These are phyloP conservation scores for Linaria vulgaris DNA, from an alignment of 257 asterid species.

Conservation along the genomic window DNA sequence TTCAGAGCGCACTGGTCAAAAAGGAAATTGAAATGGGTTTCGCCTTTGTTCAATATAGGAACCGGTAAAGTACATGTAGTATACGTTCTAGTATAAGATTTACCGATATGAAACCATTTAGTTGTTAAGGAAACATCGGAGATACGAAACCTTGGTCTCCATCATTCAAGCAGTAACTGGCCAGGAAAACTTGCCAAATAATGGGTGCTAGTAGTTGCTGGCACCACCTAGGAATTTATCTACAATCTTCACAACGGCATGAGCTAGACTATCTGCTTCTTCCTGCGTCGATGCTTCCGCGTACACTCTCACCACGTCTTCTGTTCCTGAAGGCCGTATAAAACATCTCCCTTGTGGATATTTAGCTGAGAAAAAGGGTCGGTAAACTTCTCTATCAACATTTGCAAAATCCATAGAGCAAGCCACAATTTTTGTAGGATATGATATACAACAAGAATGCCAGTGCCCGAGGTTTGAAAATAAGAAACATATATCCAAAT, in stretches of 20 bases:
- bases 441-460: no score
- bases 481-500: no score
- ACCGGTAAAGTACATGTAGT: no score
- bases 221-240: slow-evolving; percentile 56
- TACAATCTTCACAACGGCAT: slow-evolving; percentile 63
- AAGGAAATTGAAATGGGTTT: no score
- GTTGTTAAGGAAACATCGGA: no score
- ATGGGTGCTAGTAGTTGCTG: slow-evolving; percentile 22
- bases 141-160: neutral
- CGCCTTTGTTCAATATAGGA: no score
- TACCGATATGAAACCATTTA: no score
- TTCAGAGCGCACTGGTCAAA: no score
- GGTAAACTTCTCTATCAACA: slow-evolving; percentile 1
- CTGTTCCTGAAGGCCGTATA: slow-evolving; percentile 92
- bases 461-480: no score
- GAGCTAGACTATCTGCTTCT: slow-evolving; percentile 71
- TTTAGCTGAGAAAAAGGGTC: slow-evolving; percentile 48
- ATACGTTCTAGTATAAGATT: no score
- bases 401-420: neutral
- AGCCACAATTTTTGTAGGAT: no score
- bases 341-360: slow-evolving; percentile 75
- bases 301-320: slow-evolving; percentile 88
- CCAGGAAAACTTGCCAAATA: neutral
- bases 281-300: slow-evolving; percentile 84
- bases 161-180: neutral